These are phyloP conservation scores for Ilex aquifolium DNA, from an alignment of 257 asterid species.

Conservation along the genomic window DNA sequence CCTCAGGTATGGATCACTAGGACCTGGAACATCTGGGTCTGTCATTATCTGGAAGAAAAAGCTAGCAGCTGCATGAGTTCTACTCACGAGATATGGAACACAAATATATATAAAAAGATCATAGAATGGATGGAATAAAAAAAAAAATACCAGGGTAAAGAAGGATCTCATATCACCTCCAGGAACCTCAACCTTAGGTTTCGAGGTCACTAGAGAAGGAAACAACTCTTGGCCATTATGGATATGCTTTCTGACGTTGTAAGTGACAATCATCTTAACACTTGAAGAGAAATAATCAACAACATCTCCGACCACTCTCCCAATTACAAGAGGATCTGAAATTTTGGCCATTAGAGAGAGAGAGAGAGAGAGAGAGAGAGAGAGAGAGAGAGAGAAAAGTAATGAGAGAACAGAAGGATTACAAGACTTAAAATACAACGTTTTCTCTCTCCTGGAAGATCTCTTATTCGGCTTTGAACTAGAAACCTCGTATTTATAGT, in stretches of 20 bases:
- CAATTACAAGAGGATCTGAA: slow-evolving; percentile 55
- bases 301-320: slow-evolving; percentile 83
- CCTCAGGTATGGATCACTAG: too few species aligned
- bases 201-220: slow-evolving; percentile 53
- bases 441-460: neutral
- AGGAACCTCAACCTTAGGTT: slow-evolving; percentile 69
- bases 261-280: slow-evolving; percentile 57
- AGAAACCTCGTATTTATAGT: slow-evolving; percentile 17
- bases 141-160: slow-evolving; percentile 58
- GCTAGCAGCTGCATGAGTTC: too few species aligned
- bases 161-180: slow-evolving; percentile 80
- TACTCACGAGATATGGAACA: too few species aligned
- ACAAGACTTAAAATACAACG: neutral
- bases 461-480: neutral
- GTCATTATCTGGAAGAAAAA: too few species aligned
- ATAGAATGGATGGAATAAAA: too few species aligned
- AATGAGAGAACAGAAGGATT: too few species aligned
- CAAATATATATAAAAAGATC: too few species aligned
- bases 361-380: too few species aligned
- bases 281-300: slow-evolving; percentile 45
- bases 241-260: slow-evolving; percentile 58
- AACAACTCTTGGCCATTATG: slow-evolving; percentile 77
- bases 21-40: too few species aligned
- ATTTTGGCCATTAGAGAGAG: slow-evolving; percentile 16
- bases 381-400: too few species aligned